These are phyloP conservation scores for Gonapodya prolifera DNA, from an alignment of 192 early-diverging fungal genomes.

Conservation along the genomic window DNA sequence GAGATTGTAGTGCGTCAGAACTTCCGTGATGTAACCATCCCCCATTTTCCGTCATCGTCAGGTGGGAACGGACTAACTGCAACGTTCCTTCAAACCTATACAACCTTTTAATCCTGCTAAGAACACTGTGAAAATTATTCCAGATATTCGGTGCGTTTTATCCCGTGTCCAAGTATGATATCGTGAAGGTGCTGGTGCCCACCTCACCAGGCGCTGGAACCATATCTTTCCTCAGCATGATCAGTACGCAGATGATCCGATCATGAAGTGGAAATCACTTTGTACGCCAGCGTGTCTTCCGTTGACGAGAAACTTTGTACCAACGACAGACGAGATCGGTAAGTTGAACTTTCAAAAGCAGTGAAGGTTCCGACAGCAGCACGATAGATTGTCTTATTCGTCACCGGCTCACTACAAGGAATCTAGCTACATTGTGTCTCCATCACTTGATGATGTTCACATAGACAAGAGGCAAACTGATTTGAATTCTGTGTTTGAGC, in stretches of 20 bases:
- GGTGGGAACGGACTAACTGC: background rate
- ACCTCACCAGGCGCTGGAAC: slow-evolving; percentile 65
- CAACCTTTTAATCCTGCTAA: slow-evolving; percentile 19
- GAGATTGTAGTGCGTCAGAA: background rate
- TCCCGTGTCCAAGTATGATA: background rate
- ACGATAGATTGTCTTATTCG: background rate
- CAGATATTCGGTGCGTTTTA: background rate
- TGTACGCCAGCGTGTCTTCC: slow-evolving; percentile 89
- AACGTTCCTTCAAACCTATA: slow-evolving; percentile 11
- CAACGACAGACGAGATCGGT: slow-evolving; percentile 50
- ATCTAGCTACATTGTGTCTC: slow-evolving; percentile 60
- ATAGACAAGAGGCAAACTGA: background rate
- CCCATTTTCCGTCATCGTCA: background rate
- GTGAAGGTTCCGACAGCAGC: background rate
- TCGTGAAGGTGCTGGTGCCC: too few relatives aligned
- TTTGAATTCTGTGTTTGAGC: slow-evolving; percentile 30
- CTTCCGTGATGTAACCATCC: background rate
- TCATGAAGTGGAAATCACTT: slow-evolving; percentile 77
- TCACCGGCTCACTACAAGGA: slow-evolving; percentile 41
- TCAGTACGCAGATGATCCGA: slow-evolving; percentile 34
- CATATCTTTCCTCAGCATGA: slow-evolving; percentile 61
- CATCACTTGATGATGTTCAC: slow-evolving; percentile 23
- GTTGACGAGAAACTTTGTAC: slow-evolving; percentile 77
- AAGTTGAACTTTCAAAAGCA: slow-evolving; percentile 3
- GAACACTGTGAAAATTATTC: slow-evolving; percentile 11